Evolutionary conservation across 164 flowering plant genomes (phyloP), one percentile per base, ranked within the genome.

Genomic region (Taxillus chinensis): DNA sequence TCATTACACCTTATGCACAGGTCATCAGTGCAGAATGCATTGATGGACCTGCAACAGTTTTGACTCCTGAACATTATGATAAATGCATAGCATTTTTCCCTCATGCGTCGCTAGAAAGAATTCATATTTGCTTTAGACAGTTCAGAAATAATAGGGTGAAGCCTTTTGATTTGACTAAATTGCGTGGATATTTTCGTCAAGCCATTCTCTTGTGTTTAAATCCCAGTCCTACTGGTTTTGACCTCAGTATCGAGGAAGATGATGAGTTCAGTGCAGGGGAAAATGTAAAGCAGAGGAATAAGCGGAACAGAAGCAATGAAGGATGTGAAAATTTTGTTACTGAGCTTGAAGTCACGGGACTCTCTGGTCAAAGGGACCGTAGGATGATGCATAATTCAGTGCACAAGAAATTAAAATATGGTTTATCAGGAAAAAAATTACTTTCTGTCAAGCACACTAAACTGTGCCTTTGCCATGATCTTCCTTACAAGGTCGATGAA

Each of bases 401-500:
- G 1, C 12, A 48, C 13, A 48, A 48, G 3, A 48, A 48, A 0
- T 11, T 48, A 7, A 43, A 11, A 48, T 48, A 48, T 48, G 51
- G 51, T 4, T 7, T 48, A 48, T 48, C 51, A 48, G 51, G 51
- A 14, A 48, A 48, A 14, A 48, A 5, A 48, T 48, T 16, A 17
- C 58, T 17, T 55, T 17, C 38, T 15, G 16, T 38, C 5, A 16
- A 38, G 12, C 7, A 55, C 13, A 16, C 5, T 55, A 9, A 16
- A 17, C 58, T 38, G 12, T 38, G 12, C 16, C 39, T 55, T 10
- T 58, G 68, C 65, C 60, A 62, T 46, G 11, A 64, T 39, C 66
- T 70, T 48, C 41, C 49, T 40, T 83, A 80, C 62, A 80, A 74
- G 65, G 78, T 79, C 57, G 76, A 77, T 66, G 90, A 80, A 37